These are phyloP conservation scores for Lodderomyces parapsilosis DNA, from an alignment of 1,139 yeast genomes.

Conservation along the genomic window DNA sequence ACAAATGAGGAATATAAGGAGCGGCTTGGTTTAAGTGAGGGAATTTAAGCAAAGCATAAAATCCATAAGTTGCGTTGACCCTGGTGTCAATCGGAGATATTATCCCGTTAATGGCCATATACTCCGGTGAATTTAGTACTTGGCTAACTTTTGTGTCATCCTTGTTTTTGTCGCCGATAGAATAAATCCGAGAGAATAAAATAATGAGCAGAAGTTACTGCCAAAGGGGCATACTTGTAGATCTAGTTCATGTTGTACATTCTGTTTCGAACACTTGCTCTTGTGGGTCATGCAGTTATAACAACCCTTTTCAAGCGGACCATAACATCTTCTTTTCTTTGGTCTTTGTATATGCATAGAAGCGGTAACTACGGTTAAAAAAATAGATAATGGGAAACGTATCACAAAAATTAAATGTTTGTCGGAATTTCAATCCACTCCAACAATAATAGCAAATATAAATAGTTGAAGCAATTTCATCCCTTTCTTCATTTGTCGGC, in stretches of 20 bases:
- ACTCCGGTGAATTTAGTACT: neutral
- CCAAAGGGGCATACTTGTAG: neutral
- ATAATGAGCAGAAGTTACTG: neutral
- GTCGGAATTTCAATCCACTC: neutral
- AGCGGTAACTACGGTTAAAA: neutral
- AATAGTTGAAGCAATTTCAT: neutral
- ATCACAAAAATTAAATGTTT: neutral
- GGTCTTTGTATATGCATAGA: neutral
- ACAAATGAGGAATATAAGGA: neutral
- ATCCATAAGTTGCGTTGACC: too few species aligned
- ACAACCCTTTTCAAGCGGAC: too few species aligned
- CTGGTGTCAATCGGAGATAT: slow-evolving; percentile 1
- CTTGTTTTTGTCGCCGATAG: neutral
- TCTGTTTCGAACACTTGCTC: neutral
- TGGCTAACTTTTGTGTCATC: neutral
- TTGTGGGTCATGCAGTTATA: too few species aligned
- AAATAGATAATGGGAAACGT: neutral
- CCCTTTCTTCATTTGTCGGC: neutral
- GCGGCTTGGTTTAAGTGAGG: neutral
- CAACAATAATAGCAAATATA: neutral
- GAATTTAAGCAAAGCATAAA: neutral
- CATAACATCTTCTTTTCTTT: neutral
- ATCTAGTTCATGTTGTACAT: neutral
- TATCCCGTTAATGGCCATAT: neutral
- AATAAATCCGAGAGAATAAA: neutral